phyloP scores from a whole-genome alignment of 2,329 filamentous ascomycete species.

The Aspergillus sojae region DNA sequence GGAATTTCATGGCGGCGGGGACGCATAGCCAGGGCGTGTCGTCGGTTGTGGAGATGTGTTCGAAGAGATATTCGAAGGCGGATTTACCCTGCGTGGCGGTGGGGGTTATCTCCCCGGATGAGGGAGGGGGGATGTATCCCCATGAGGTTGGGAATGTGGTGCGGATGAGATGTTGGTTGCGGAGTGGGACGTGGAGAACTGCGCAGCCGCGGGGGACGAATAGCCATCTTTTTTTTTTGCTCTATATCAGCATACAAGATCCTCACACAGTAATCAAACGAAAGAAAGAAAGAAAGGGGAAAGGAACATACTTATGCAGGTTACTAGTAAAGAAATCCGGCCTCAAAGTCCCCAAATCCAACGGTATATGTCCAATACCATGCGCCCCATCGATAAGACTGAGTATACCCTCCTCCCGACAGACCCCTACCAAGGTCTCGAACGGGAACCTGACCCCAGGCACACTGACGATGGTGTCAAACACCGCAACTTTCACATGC shows the following conservation, averaged over 20 bases:
- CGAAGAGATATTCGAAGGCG: constrained; percentile 70
- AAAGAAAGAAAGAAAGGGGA: no score
- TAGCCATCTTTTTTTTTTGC: constrained; percentile 66
- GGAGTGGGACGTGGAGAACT: constrained; percentile 73
- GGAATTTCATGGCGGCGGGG: constrained; percentile 71
- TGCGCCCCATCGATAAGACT: constrained; percentile 85
- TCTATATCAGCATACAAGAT: no score
- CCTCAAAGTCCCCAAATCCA: constrained; percentile 68
- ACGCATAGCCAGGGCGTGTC: constrained; percentile 72
- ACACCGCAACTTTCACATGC: constrained; percentile 68
- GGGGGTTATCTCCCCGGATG: constrained; percentile 8
- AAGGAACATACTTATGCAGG: constrained; percentile 66
- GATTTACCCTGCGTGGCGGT: constrained; percentile 49
- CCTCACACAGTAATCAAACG: not conserved
- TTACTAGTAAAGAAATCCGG: constrained; percentile 89
- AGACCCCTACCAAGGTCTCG: constrained; percentile 65
- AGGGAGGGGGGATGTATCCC: constrained; percentile 62
- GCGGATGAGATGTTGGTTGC: constrained; percentile 75
- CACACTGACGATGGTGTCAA: constrained; percentile 77
- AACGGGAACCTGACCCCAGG: constrained; percentile 83
- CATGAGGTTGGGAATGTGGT: constrained; percentile 79
- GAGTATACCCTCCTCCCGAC: constrained; percentile 67
- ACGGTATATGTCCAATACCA: constrained; percentile 73
- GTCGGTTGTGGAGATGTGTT: constrained; percentile 77
- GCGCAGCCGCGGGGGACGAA: constrained; percentile 78